Percentiles rank a stretch among this genome's conserved stretches.
Conservation (phyloP, 179 eudicot genomes). For the Drosera spatulata region DNA sequence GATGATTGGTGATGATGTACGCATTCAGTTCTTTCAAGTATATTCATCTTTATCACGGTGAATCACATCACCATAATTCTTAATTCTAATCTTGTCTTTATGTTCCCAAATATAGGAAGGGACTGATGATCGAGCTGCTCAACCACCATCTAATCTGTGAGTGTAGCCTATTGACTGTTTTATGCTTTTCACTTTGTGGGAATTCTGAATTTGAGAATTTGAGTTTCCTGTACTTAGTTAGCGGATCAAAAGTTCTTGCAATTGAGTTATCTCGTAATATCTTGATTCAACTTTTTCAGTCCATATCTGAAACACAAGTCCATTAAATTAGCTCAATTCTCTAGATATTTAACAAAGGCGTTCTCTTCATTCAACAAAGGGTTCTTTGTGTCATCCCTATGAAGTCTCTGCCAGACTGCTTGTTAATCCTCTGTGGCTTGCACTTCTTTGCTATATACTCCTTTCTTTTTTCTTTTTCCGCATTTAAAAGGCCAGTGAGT, state of each 20-base stretch:
- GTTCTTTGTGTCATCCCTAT: no score
- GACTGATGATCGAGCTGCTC: conserved; percentile 4
- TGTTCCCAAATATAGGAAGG: conserved; percentile 7
- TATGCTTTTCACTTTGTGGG: neutral
- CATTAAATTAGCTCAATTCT: no score
- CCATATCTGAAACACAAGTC: neutral
- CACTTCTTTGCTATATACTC: no score
- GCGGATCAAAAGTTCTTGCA: neutral
- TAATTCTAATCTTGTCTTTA: conserved; percentile 4
- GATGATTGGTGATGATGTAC: conserved; percentile 18
- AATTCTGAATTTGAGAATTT: neutral
- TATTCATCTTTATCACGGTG: neutral
- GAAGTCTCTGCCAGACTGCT: no score
- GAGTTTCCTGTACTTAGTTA: neutral
- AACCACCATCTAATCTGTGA: conserved; percentile 8
- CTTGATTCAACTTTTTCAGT: neutral
- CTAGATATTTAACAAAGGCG: no score
- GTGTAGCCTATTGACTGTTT: conserved; percentile 1
- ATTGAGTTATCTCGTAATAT: neutral
- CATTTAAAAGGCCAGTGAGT: no score
- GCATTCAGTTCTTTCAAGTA: conserved; percentile 1
- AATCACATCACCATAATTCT: neutral
- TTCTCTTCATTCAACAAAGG: no score
- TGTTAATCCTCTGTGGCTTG: no score
- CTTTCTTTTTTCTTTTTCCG: no score